Evolutionary conservation across 78 protist genomes (phyloP).

Genomic region (Kipferlia bialata): DNA sequence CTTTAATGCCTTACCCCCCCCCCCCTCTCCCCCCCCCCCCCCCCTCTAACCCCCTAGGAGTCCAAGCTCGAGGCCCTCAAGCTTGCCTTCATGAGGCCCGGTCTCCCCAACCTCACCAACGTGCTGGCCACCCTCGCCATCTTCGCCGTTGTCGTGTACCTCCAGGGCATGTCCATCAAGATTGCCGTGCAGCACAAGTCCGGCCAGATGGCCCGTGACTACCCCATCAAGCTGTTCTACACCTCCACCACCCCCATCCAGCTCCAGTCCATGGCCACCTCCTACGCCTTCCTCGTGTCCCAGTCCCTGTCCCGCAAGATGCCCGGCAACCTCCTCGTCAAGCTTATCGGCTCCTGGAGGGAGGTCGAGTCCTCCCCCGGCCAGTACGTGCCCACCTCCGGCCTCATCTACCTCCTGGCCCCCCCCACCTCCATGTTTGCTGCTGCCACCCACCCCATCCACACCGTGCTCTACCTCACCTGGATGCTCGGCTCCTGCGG

Average conservation of each 20-base stretch:
- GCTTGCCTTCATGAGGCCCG: conserved; percentile 92
- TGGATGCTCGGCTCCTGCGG: conserved; percentile 90
- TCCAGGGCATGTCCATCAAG: conserved; percentile 94
- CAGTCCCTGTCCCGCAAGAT: conserved; percentile 84
- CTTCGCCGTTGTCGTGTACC: conserved; percentile 90
- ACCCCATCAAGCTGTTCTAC: conserved; percentile 99
- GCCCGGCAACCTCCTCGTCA: conserved; percentile 59
- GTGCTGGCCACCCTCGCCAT: conserved; percentile 89
- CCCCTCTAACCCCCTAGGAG: too few relatives aligned
- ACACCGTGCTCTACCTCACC: conserved; percentile 74
- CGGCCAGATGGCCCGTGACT: conserved; percentile 29
- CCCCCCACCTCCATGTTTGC: conserved; percentile 65
- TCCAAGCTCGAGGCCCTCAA: conserved; percentile 83
- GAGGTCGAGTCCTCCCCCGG: neutral
- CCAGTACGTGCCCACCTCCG: conserved; percentile 68
- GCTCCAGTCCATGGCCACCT: conserved; percentile 88
- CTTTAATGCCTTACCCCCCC: too few relatives aligned
- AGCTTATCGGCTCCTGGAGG: conserved; percentile 88
- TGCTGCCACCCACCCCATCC: conserved; percentile 80
- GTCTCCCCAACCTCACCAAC: conserved; percentile 95
- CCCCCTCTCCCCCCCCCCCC: too few relatives aligned
- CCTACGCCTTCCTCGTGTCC: conserved; percentile 88
- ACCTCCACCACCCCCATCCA: conserved; percentile 98
- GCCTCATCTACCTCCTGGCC: conserved; percentile 91
- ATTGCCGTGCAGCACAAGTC: conserved; percentile 54